Conservation (phyloP, 805 yeast genomes). For the Myxozyma geophila region DNA sequence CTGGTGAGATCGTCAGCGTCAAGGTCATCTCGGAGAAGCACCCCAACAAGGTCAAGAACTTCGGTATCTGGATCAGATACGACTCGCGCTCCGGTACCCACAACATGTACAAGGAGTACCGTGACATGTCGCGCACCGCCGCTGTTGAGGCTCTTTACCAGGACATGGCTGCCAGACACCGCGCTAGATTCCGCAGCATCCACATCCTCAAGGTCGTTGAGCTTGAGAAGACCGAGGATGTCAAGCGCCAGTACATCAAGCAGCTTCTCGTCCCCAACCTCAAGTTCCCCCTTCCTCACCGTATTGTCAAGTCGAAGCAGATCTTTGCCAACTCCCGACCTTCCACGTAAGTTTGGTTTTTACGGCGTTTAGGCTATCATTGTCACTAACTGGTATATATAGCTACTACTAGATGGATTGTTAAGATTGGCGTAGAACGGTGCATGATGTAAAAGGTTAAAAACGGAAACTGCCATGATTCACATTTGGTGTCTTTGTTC, state of each 20-base stretch:
- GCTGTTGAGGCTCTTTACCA: conserved; percentile 98
- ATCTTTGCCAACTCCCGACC: conserved; percentile 93
- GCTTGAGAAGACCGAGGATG: conserved; percentile 95
- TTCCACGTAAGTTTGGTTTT: conserved; percentile 64
- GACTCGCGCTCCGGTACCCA: conserved; percentile 99
- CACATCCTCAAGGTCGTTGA: conserved; percentile 99
- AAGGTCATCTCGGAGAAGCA: conserved; percentile 87
- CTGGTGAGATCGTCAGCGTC: conserved; percentile 97
- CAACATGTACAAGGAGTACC: conserved; percentile 99
- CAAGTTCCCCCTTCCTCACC: conserved; percentile 99
- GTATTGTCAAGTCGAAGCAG: conserved; percentile 88
- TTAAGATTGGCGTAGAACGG: not conserved
- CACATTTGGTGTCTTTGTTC: conserved; percentile 13
- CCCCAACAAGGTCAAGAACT: conserved; percentile 99
- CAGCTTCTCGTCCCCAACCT: conserved; percentile 94
- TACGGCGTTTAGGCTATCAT: not conserved
- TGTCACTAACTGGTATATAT: not conserved
- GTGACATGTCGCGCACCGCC: conserved; percentile 98
- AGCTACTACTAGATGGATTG: conserved; percentile 21
- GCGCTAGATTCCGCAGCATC: conserved; percentile 99
- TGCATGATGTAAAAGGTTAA: conserved; percentile 11
- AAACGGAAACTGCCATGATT: conserved; percentile 9
- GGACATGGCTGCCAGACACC: conserved; percentile 99
- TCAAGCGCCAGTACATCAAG: conserved; percentile 98
- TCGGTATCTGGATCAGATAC: conserved; percentile 99